Evolutionary conservation across 768 basidiomycete genomes (phyloP).

Genomic region (Austroboletus eburneus): DNA sequence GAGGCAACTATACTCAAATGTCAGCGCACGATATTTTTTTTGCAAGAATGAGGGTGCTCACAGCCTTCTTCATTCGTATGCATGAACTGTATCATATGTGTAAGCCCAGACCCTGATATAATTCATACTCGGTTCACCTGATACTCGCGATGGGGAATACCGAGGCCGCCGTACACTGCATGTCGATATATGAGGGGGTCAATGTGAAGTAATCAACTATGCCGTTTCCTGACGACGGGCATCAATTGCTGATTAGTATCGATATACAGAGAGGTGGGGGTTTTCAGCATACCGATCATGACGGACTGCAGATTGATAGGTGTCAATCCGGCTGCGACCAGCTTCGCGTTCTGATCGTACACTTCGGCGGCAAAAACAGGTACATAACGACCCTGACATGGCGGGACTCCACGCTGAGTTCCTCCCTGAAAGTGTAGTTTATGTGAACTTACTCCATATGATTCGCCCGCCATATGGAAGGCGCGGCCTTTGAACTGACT

Average conservation of each 20-base stretch:
- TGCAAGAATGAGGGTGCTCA: constrained; percentile 14
- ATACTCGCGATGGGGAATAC: constrained; percentile 42
- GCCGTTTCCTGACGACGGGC: constrained; percentile 38
- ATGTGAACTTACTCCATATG: constrained; percentile 40
- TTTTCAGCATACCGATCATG: constrained; percentile 39
- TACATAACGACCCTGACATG: constrained; percentile 47
- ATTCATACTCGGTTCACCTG: constrained; percentile 6
- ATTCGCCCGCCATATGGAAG: constrained; percentile 61
- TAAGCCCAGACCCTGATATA: neutral
- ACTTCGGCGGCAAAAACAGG: constrained; percentile 48
- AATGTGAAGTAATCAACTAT: constrained; percentile 38
- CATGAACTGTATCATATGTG: constrained; percentile 27
- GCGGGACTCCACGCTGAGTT: neutral
- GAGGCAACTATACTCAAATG: constrained; percentile 49
- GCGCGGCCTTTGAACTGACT: constrained; percentile 60
- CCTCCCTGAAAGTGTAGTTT: neutral
- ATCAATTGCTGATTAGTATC: neutral
- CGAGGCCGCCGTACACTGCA: constrained; percentile 52
- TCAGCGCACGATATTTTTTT: neutral
- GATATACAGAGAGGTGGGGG: neutral
- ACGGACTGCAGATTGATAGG: constrained; percentile 48
- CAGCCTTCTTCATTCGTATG: constrained; percentile 41
- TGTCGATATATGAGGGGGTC: constrained; percentile 44
- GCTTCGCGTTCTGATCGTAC: constrained; percentile 43
- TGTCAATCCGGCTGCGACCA: constrained; percentile 41